Evolutionary conservation across 2,329 filamentous ascomycete genomes (phyloP), one percentile per base, ranked within the genome.

Genomic region (Fusarium irregulare): DNA sequence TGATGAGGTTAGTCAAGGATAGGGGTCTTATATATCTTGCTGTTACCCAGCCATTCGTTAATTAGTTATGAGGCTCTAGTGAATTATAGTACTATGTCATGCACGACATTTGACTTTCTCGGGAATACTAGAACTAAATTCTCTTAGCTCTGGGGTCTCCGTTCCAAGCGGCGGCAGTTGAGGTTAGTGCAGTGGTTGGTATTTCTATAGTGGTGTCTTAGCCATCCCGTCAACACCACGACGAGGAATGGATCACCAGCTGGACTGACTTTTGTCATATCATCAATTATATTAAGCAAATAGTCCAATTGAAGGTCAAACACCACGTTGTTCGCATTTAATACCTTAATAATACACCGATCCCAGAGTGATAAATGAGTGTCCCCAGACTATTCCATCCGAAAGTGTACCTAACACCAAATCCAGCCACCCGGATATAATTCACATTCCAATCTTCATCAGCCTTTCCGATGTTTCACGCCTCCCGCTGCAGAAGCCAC

Each of bases 111-210:
- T 45, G 21, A 13, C 10, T 14, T 30, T 12, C 9, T 4, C 7
- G 32, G 4, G 6, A 25, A 32, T 4, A 37, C 6, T 12, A 20
- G 11, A 21, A 25, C 11, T 13, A 34, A 7, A 37, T 16, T 18
- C 20, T 8, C 21, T 23, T 34, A 10, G 27, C 41, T 14, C 23
- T 42, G 16, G 4, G 4, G 18, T 20, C 13, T 44, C 18, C 66
- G 47, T 69, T 70, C 66, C 66, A 66, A 47, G 27, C 11, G n/a
- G 28, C 27, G 66, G 61, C 40, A 67, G 41, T 50, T 54, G 34
- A 70, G 45, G 47, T 20, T 25, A 40, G 56, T 28, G 20, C 37
- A 16, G 45, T 56, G 56, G 62, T 49, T 42, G 56, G 32, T 25
- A 55, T n/a, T 47, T 50, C 41, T 48, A 23, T 16, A 41, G 6